These are phyloP conservation scores for Aristolochia fimbriata DNA, from an alignment of 164 flowering plant species.

Conservation along the genomic window DNA sequence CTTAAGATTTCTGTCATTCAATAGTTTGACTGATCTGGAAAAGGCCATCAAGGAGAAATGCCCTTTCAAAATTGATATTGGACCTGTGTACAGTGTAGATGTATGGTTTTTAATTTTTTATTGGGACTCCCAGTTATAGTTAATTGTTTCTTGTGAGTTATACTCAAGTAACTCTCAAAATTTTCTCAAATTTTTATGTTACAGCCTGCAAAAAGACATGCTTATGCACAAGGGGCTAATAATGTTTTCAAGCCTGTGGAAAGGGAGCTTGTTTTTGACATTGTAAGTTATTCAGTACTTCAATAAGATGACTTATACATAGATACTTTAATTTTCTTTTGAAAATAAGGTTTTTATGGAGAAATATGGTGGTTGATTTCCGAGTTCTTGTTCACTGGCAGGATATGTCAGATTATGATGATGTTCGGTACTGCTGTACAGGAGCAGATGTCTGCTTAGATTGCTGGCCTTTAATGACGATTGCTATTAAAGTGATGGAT, in stretches of 20 bases:
- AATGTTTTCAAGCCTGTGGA: constrained; percentile 83
- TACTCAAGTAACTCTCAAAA: not conserved
- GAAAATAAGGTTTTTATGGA: not conserved
- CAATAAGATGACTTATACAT: not conserved
- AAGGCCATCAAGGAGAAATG: constrained; percentile 68
- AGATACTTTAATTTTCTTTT: not conserved
- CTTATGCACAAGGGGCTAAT: constrained; percentile 48
- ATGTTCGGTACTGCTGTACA: constrained; percentile 91
- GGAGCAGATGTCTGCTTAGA: constrained; percentile 92
- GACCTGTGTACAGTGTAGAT: constrained; percentile 90
- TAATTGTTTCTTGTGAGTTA: not conserved
- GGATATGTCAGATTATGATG: constrained; percentile 99
- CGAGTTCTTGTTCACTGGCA: constrained; percentile 12
- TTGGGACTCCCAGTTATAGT: not conserved
- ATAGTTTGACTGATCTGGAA: constrained; percentile 48
- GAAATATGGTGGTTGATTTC: not conserved
- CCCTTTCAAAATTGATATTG: constrained; percentile 91
- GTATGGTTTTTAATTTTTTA: constrained; percentile 32
- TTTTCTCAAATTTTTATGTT: constrained; percentile 4
- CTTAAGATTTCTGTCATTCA: constrained; percentile 71
- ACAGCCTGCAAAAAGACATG: constrained; percentile 89
- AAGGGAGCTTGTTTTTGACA: constrained; percentile 91
- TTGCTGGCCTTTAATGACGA: constrained; percentile 98
- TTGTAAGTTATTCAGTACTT: constrained; percentile 39
- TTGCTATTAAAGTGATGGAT: constrained; percentile 90